Conservation (phyloP, 257 asterid species). For the Phtheirospermum japonicum region DNA sequence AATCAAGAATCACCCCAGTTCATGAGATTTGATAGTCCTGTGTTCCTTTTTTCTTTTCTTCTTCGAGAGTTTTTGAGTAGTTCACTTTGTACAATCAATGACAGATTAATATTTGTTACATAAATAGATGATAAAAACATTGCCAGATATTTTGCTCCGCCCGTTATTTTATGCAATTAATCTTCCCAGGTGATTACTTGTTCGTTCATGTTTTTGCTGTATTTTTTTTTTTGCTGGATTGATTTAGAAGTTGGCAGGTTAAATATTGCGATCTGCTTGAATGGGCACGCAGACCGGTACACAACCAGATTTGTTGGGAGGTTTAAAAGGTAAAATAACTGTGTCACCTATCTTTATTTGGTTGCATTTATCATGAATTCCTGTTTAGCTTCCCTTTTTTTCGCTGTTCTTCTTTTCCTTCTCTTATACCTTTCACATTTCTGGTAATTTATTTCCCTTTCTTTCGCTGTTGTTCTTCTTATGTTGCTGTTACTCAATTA, state of each 20-base stretch:
- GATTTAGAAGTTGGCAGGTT: too few species aligned
- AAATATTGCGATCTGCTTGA: not conserved
- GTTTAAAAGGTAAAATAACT: not conserved
- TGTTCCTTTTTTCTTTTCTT: not conserved
- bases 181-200: too few species aligned
- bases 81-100: conserved; percentile 28
- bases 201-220: too few species aligned
- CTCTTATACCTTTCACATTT: not conserved
- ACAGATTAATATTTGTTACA: conserved; percentile 28
- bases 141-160: not conserved
- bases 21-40: not conserved
- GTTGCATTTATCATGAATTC: not conserved
- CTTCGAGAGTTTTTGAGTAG: not conserved
- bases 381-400: not conserved
- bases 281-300: not conserved
- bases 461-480: too few species aligned
- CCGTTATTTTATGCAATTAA: conserved; percentile 46
- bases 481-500: too few species aligned
- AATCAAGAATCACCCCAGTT: too few species aligned
- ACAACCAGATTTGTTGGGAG: not conserved
- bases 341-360: not conserved
- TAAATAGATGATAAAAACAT: conserved; percentile 28
- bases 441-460: too few species aligned
- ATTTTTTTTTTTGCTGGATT: too few species aligned
- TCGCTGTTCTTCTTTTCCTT: not conserved